Percentiles rank a stretch among this genome's conserved stretches.
phyloP scores from a whole-genome alignment of 768 basidiomycete genomes.

The Termitomyces sp. region DNA sequence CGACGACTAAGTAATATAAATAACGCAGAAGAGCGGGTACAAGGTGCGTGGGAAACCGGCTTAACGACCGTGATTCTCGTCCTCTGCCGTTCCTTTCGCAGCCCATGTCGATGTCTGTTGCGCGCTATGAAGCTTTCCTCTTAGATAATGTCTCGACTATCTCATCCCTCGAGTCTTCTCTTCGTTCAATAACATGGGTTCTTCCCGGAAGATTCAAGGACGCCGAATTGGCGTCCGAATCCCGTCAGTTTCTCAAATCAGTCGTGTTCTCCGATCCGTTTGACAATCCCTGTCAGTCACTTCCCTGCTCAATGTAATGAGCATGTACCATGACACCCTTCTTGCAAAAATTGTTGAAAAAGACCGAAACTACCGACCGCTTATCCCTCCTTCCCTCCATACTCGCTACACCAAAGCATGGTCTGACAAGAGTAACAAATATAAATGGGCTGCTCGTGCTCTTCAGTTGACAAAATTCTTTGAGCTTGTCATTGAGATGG shows the following conservation, averaged over 20 bases:
- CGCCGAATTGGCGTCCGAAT: slow-evolving; percentile 93
- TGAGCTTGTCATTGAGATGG: slow-evolving; percentile 89
- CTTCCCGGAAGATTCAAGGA: slow-evolving; percentile 96
- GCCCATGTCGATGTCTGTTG: slow-evolving; percentile 58
- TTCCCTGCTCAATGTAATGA: slow-evolving; percentile 78
- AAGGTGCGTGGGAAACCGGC: slow-evolving; percentile 6
- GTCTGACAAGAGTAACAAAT: slow-evolving; percentile 61
- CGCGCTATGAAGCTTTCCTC: slow-evolving; percentile 78
- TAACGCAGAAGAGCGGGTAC: neutral
- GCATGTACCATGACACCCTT: slow-evolving; percentile 95
- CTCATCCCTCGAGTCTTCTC: slow-evolving; percentile 79
- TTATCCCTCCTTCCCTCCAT: slow-evolving; percentile 74
- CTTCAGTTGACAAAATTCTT: slow-evolving; percentile 77
- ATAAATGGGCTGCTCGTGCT: slow-evolving; percentile 73
- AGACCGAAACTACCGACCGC: slow-evolving; percentile 66
- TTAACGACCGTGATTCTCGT: slow-evolving; percentile 4
- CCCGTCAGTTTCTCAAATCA: slow-evolving; percentile 55
- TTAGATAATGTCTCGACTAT: slow-evolving; percentile 83
- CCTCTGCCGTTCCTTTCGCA: neutral
- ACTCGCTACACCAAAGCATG: slow-evolving; percentile 89
- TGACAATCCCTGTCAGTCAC: slow-evolving; percentile 54
- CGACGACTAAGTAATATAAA: neutral
- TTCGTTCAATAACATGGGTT: slow-evolving; percentile 92
- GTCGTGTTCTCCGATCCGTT: slow-evolving; percentile 4
- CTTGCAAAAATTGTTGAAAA: slow-evolving; percentile 59